These are phyloP conservation scores for Penicillium sp. DNA, from an alignment of 2,329 filamentous ascomycete species.

Conservation along the genomic window DNA sequence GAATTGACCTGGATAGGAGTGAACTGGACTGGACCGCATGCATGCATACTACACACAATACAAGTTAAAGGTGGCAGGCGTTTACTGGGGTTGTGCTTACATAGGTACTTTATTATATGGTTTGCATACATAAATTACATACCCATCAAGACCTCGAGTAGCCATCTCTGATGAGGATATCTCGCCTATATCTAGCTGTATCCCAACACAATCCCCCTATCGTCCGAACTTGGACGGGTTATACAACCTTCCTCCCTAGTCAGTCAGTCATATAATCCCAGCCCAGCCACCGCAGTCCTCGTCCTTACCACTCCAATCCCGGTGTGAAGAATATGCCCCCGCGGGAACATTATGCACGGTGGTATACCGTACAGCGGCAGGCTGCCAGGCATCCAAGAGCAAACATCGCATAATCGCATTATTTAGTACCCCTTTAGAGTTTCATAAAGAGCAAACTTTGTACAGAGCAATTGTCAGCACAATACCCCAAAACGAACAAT, in stretches of 20 bases:
- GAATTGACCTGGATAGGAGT: background rate
- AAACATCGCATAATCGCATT: background rate
- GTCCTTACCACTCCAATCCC: background rate
- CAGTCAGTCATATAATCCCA: no score
- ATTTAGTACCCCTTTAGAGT: background rate
- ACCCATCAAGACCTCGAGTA: background rate
- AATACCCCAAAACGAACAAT: background rate
- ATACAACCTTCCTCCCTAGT: no score
- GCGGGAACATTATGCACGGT: background rate
- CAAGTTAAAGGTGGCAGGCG: background rate
- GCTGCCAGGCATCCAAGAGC: background rate
- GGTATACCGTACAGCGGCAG: background rate
- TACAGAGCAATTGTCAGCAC: background rate
- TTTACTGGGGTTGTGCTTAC: background rate
- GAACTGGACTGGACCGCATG: background rate
- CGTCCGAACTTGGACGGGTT: no score
- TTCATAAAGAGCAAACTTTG: background rate
- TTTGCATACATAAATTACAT: background rate
- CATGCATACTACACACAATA: conserved; percentile 4
- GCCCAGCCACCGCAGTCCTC: no score
- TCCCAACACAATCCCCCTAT: no score
- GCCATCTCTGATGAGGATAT: no score
- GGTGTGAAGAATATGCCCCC: background rate
- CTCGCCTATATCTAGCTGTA: no score
- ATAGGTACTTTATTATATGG: background rate